phyloP scores from a whole-genome alignment of 257 asterid species.

The Penstemon eatonii region DNA sequence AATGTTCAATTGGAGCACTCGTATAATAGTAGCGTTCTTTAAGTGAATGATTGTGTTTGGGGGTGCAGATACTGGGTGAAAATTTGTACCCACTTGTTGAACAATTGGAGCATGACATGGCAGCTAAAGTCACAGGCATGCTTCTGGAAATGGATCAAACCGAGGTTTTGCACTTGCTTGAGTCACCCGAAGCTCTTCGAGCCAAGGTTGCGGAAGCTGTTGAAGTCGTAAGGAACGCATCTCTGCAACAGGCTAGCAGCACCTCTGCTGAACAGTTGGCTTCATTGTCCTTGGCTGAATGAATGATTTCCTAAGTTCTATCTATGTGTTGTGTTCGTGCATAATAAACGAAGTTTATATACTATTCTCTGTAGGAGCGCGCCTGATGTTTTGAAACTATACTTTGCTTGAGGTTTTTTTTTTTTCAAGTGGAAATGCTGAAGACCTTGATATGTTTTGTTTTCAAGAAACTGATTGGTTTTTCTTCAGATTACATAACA shows the following conservation, averaged over 20 bases:
- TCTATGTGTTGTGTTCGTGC: too few species aligned
- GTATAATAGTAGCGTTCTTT: too few species aligned
- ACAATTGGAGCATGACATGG: slow-evolving; percentile 50
- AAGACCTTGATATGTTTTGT: too few species aligned
- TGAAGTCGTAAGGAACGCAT: slow-evolving; percentile 43
- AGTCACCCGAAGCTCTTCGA: slow-evolving; percentile 53
- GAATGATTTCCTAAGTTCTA: neutral
- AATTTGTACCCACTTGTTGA: slow-evolving; percentile 53
- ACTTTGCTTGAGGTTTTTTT: too few species aligned
- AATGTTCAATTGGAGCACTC: neutral
- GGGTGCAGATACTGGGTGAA: slow-evolving; percentile 53
- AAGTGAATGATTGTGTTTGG: neutral
- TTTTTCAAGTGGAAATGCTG: too few species aligned
- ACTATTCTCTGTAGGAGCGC: too few species aligned
- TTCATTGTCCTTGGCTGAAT: slow-evolving; percentile 38
- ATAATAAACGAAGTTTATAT: too few species aligned
- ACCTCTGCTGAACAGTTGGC: slow-evolving; percentile 46
- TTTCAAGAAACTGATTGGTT: too few species aligned
- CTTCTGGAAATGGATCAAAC: slow-evolving; percentile 62
- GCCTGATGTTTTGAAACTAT: too few species aligned
- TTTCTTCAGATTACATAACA: too few species aligned
- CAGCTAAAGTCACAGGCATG: slow-evolving; percentile 57
- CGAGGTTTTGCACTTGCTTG: slow-evolving; percentile 52
- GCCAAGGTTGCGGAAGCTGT: slow-evolving; percentile 52
- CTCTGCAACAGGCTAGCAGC: slow-evolving; percentile 42